Evolutionary conservation across 2,329 filamentous ascomycete genomes (phyloP).

Genomic region (Ilyonectria mors-panacis): DNA sequence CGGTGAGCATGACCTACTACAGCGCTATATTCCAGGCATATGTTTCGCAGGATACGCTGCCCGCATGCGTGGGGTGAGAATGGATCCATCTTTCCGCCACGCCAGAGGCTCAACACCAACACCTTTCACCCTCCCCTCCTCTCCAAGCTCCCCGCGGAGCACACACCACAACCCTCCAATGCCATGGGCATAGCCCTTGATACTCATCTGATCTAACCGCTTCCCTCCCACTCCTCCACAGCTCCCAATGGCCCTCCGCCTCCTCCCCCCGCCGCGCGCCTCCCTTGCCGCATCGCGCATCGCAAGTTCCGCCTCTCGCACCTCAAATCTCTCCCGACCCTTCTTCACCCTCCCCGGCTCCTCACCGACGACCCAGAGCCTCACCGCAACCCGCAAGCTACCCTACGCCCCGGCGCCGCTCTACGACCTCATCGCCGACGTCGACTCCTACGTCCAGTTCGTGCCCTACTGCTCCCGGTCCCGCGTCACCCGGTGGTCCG

Average conservation of each 20-base stretch:
- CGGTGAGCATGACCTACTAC: not conserved
- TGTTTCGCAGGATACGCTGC: not conserved
- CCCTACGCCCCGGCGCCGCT: slow-evolving; percentile 80
- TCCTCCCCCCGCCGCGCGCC: slow-evolving; percentile 33
- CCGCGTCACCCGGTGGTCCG: slow-evolving; percentile 82
- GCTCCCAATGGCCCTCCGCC: slow-evolving; percentile 38
- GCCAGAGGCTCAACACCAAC: slow-evolving; percentile 17
- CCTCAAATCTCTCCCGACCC: slow-evolving; percentile 49
- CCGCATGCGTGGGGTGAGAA: not conserved
- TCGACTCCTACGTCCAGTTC: slow-evolving; percentile 87
- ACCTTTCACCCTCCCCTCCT: not conserved
- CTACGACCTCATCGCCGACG: slow-evolving; percentile 90
- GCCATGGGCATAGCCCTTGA: slow-evolving; percentile 15
- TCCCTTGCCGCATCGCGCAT: slow-evolving; percentile 30
- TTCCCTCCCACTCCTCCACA: not conserved
- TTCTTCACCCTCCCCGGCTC: slow-evolving; percentile 55
- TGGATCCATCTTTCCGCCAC: not conserved
- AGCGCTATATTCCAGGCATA: not conserved
- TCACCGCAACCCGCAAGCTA: slow-evolving; percentile 82
- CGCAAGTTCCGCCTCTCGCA: slow-evolving; percentile 35
- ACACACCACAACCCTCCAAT: not conserved
- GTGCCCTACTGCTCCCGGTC: slow-evolving; percentile 91
- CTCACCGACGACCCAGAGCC: slow-evolving; percentile 66
- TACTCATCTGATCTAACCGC: not conserved
- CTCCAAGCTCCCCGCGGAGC: slow-evolving; percentile 4